These are phyloP conservation scores for Starmerella potacharoeniae DNA, from an alignment of 805 yeast genomes.

Conservation along the genomic window DNA sequence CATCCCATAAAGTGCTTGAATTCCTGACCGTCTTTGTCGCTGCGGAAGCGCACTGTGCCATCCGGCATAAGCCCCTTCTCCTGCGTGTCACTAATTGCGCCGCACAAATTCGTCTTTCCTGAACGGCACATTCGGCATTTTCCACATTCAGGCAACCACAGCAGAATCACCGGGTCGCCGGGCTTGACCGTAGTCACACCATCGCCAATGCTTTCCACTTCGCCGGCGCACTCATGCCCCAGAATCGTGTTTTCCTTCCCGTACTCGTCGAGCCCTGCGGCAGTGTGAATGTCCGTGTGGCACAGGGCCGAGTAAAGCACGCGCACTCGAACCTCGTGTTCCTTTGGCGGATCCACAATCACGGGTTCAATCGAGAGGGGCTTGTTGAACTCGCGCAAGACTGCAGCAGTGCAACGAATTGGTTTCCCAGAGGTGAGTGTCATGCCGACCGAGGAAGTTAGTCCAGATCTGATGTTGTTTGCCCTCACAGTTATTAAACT, in stretches of 20 bases:
- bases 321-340: conserved; percentile 94
- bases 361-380: conserved; percentile 67
- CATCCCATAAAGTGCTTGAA: conserved; percentile 95
- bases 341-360: conserved; percentile 87
- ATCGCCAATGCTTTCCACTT: conserved; percentile 89
- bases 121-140: conserved; percentile 91
- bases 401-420: conserved; percentile 91
- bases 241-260: conserved; percentile 87
- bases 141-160: conserved; percentile 93
- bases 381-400: conserved; percentile 91
- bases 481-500: background rate
- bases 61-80: conserved; percentile 99
- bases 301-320: conserved; percentile 86
- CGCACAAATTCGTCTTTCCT: conserved; percentile 94
- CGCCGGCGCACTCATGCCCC: conserved; percentile 98
- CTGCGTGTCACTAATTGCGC: conserved; percentile 91
- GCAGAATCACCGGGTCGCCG: conserved; percentile 88
- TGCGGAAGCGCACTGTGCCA: conserved; percentile 82
- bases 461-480: background rate
- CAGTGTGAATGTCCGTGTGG: conserved; percentile 95
- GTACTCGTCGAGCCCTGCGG: conserved; percentile 91
- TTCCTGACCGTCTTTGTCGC: conserved; percentile 50
- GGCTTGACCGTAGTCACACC: conserved; percentile 81
- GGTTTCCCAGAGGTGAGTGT: conserved; percentile 8
- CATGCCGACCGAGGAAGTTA: background rate